phyloP scores from a whole-genome alignment of 2,329 filamentous ascomycete genomes.

The Penicillium italicum region DNA sequence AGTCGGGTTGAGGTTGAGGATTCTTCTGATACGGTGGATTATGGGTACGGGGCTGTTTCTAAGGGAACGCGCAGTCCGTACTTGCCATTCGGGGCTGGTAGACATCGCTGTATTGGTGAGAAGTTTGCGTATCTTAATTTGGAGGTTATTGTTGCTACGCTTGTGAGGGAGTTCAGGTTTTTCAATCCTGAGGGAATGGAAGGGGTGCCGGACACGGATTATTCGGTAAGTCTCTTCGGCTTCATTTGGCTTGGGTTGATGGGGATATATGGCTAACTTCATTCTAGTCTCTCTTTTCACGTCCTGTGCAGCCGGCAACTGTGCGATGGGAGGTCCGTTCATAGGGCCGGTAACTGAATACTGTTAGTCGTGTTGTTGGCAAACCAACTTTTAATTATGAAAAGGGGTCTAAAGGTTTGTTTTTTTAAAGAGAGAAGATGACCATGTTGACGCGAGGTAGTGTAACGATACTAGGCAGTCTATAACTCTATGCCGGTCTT shows the following conservation, averaged over 20 bases:
- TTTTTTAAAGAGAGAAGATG: neutral
- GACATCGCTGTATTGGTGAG: conserved; percentile 72
- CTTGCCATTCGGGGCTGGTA: conserved; percentile 68
- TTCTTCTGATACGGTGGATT: conserved; percentile 57
- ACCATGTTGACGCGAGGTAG: neutral
- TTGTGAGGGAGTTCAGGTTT: conserved; percentile 61
- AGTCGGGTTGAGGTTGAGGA: conserved; percentile 38
- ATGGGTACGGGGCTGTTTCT: conserved; percentile 58
- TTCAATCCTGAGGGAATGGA: conserved; percentile 54
- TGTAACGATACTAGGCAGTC: neutral
- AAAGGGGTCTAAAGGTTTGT: neutral
- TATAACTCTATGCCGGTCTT: neutral
- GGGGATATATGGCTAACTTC: neutral
- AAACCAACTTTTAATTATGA: neutral
- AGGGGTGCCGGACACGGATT: conserved; percentile 62
- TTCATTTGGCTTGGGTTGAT: conserved; percentile 23
- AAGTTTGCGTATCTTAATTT: conserved; percentile 72
- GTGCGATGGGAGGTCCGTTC: conserved; percentile 21
- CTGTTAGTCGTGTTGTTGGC: neutral
- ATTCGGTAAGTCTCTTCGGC: conserved; percentile 45
- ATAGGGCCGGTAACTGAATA: neutral
- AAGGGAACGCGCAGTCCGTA: conserved; percentile 63
- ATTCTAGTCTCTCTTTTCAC: conserved; percentile 27
- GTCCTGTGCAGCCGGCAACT: conserved; percentile 24
- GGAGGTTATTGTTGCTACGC: conserved; percentile 59